phyloP scores from a whole-genome alignment of 208 protist genomes.

The Acanthamoeba sp. region DNA sequence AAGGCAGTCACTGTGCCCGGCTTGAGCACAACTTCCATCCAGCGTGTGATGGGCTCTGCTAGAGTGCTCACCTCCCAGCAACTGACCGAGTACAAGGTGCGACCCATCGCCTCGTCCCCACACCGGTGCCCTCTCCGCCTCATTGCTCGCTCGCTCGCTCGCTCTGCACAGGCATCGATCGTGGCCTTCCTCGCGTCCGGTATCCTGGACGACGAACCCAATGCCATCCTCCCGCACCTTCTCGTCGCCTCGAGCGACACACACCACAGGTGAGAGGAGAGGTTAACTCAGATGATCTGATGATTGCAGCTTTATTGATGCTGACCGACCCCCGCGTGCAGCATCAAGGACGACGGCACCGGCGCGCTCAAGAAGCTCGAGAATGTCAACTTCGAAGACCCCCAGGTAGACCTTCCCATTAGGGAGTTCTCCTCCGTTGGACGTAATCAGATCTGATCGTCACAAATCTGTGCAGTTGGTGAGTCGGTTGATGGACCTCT shows the following conservation, averaged over 20 bases:
- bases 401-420: neutral
- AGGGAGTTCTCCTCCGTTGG: neutral
- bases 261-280: conserved; percentile 71
- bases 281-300: too few species aligned
- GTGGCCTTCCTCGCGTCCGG: conserved; percentile 46
- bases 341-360: conserved; percentile 54
- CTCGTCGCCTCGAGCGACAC: conserved; percentile 60
- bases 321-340: too few species aligned
- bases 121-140: too few species aligned
- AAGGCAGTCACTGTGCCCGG: neutral
- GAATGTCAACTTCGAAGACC: conserved; percentile 60
- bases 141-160: neutral
- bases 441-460: too few species aligned
- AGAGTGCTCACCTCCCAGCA: conserved; percentile 35
- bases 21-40: conserved; percentile 42
- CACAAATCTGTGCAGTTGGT: neutral
- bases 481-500: conserved; percentile 38
- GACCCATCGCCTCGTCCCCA: neutral
- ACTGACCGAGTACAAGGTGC: conserved; percentile 55
- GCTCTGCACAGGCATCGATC: conserved; percentile 6
- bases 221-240: conserved; percentile 45
- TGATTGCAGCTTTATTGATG: too few species aligned
- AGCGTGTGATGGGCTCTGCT: conserved; percentile 39
- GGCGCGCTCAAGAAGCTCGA: conserved; percentile 66
- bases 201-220: conserved; percentile 41